Evolutionary conservation across 192 early-diverging fungal species (phyloP).

Genomic region (Coemansia sp.): DNA sequence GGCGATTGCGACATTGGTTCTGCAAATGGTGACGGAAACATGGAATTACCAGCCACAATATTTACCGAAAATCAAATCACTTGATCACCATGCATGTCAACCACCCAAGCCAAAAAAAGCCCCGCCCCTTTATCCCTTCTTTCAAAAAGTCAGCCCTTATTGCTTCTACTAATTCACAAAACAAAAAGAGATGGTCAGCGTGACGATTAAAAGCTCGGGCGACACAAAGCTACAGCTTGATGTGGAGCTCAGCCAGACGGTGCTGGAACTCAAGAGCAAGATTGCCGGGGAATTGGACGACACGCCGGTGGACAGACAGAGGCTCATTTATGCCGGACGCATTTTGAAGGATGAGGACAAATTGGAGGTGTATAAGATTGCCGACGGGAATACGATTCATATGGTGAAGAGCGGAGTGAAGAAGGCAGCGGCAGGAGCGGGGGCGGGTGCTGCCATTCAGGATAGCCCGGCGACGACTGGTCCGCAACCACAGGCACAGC

Average conservation of each 20-base stretch:
- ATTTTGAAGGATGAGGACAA: conserved; percentile 91
- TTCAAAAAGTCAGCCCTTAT: neutral
- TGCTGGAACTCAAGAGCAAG: conserved; percentile 73
- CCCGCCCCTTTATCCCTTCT: neutral
- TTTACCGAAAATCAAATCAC: too few species aligned
- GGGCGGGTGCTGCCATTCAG: conserved; percentile 26
- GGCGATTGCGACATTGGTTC: too few species aligned
- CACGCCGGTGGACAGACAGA: conserved; percentile 68
- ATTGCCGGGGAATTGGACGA: conserved; percentile 64
- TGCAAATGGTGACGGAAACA: too few species aligned
- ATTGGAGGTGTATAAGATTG: conserved; percentile 76
- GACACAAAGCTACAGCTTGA: conserved; percentile 16
- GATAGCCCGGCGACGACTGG: conserved; percentile 8
- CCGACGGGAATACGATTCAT: conserved; percentile 86
- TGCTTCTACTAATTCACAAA: neutral
- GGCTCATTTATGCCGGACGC: conserved; percentile 90
- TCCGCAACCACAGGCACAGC: neutral
- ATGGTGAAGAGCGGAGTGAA: conserved; percentile 74
- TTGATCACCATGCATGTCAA: too few species aligned
- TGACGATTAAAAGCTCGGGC: conserved; percentile 36
- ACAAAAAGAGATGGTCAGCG: conserved; percentile 8
- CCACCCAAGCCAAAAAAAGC: neutral
- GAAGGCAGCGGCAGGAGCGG: conserved; percentile 32
- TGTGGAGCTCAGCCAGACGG: conserved; percentile 58
- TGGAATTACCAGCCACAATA: too few species aligned